These are phyloP conservation scores for Pogostemon cablin DNA, from an alignment of 257 asterid species.

Conservation along the genomic window DNA sequence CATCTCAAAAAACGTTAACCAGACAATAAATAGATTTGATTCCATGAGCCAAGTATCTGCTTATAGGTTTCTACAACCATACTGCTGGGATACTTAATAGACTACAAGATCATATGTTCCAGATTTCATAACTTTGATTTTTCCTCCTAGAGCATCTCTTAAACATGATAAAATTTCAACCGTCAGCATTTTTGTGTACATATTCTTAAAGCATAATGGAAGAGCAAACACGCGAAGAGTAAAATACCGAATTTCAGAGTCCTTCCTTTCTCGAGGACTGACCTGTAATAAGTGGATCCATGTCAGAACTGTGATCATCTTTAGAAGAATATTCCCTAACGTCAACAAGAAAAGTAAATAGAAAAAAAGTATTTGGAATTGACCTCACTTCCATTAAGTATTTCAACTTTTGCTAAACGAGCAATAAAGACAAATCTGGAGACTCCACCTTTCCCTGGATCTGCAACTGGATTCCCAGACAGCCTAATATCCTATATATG, in stretches of 20 bases:
- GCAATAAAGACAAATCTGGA: slow-evolving; percentile 87
- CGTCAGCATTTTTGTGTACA: slow-evolving; percentile 9
- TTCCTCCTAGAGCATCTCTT: slow-evolving; percentile 11
- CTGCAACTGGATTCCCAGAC: slow-evolving; percentile 85
- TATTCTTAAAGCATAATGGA: slow-evolving; percentile 4
- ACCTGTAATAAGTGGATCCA: slow-evolving; percentile 54
- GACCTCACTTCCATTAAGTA: slow-evolving; percentile 94
- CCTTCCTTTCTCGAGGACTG: slow-evolving; percentile 85
- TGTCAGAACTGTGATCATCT: slow-evolving; percentile 33
- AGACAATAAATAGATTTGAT: background rate
- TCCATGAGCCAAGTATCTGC: background rate
- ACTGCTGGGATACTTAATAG: slow-evolving; percentile 2
- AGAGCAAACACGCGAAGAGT: slow-evolving; percentile 26
- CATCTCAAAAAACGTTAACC: slow-evolving; percentile 8
- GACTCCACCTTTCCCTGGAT: slow-evolving; percentile 72
- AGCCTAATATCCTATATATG: slow-evolving; percentile 74
- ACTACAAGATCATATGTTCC: background rate
- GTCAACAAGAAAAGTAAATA: background rate
- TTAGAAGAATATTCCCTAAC: background rate
- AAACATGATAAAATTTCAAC: background rate
- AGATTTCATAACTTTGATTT: slow-evolving; percentile 10
- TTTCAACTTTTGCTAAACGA: slow-evolving; percentile 67
- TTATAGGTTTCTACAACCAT: background rate
- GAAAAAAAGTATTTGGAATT: slow-evolving; percentile 23
- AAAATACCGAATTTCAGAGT: slow-evolving; percentile 91